Evolutionary conservation across 2,329 filamentous ascomycete genomes (phyloP), one percentile per base, ranked within the genome.

Genomic region (Herpotrichia juniperi): DNA sequence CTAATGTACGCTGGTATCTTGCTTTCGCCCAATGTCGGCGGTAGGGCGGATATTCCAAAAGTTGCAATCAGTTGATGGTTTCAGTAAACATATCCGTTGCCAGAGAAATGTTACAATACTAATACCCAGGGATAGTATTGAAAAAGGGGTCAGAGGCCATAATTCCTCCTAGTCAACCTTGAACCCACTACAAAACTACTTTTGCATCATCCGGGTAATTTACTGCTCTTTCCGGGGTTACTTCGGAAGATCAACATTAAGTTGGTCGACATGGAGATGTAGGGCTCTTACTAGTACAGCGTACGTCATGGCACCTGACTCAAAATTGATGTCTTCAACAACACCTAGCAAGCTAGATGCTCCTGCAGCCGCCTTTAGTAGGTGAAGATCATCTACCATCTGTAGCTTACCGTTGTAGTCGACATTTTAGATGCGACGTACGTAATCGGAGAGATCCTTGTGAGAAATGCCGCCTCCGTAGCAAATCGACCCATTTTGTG

Each of bases 321-420:
- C 76, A 19, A 80, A 71, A 0, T 78, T 80, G 39, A 81, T 69
- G 57, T 81, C 78, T 1, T 79, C 81, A 12, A 81, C 71, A 14
- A 81, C 71, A 3, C 79, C 79, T 16, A 81, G 70, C 2, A 81
- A 69, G 1, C 78, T 79, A 42, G 81, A 80, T 48, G 54, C 49
- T 21, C 66, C 66, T 9, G 76, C 74, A 1, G 78, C 78, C 6
- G 77, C 78, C 45, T 66, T 65, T 37, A 81, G 67, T 3, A 73
- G 71, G 1, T 61, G 56, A 9, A 70, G 68, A 11, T 79, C 70
- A 42, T 72, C 69, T 21, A 80, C 72, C 6, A 62, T 63, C 34
- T 74, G 78, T 39, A 74, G 62, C 5, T 67, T 65, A 4, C 79
- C 78, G 50, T 81, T 75, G 43, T 66, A 73, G 51, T 81, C 78